phyloP scores from a whole-genome alignment of 2,329 filamentous ascomycete genomes.

The Paraconiothyrium sp. region DNA sequence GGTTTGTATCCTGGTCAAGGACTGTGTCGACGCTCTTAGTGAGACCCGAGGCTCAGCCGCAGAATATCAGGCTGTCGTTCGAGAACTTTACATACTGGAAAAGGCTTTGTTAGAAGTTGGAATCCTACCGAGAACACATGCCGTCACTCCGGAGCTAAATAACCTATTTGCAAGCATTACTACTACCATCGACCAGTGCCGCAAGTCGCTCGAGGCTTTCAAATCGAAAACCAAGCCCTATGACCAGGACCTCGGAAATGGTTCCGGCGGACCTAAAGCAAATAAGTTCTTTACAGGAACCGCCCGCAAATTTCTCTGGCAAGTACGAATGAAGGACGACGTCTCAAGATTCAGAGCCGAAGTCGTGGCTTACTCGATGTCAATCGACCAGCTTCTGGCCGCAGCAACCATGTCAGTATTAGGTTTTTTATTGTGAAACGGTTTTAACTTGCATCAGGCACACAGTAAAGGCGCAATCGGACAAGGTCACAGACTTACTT shows the following conservation, averaged over 20 bases:
- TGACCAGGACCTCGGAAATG: neutral
- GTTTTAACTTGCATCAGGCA: too few species aligned
- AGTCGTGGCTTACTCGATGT: neutral
- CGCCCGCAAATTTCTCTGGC: neutral
- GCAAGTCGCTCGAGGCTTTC: neutral
- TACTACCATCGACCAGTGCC: neutral
- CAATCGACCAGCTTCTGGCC: too few species aligned
- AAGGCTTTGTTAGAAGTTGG: conserved; percentile 24
- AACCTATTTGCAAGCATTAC: neutral
- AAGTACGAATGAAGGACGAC: neutral
- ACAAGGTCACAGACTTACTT: too few species aligned
- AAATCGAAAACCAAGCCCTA: neutral
- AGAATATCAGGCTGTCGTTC: conserved; percentile 37
- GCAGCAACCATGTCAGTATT: too few species aligned
- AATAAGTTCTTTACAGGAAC: neutral
- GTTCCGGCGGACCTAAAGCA: neutral
- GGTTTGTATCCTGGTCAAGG: conserved; percentile 37
- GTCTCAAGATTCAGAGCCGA: neutral
- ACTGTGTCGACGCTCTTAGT: conserved; percentile 38
- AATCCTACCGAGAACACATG: conserved; percentile 12
- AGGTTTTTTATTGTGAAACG: too few species aligned
- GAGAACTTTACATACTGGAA: conserved; percentile 35
- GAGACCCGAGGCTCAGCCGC: conserved; percentile 35
- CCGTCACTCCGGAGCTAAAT: neutral
- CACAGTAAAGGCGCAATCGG: too few species aligned